Conservation (phyloP, 202 grass and related monocot species). For the Brachypodium distachyon region DNA sequence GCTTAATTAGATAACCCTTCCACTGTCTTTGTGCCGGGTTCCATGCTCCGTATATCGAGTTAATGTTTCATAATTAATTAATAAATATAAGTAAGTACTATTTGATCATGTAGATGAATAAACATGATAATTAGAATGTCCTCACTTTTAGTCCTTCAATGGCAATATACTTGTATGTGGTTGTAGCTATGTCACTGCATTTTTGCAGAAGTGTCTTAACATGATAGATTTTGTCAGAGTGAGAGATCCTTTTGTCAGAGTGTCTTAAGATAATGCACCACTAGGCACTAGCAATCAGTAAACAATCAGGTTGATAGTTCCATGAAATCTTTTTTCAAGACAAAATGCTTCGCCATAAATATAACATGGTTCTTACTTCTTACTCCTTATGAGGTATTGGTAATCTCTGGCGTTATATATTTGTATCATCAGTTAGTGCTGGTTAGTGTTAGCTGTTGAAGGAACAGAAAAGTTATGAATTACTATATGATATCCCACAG, state of each 20-base stretch:
- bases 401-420: neutral
- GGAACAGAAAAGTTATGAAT: neutral
- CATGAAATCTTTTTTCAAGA: too few relatives aligned
- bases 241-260: too few relatives aligned
- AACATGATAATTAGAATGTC: neutral
- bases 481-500: neutral
- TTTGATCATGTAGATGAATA: neutral
- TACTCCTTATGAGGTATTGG: too few relatives aligned
- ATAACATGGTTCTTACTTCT: too few relatives aligned
- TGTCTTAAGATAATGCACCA: too few relatives aligned
- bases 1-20: neutral
- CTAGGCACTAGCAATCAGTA: too few relatives aligned
- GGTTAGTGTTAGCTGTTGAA: neutral
- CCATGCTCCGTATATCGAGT: neutral
- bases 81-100: neutral
- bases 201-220: neutral
- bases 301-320: too few relatives aligned
- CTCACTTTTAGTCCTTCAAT: neutral
- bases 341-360: too few relatives aligned
- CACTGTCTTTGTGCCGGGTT: neutral
- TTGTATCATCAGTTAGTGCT: neutral
- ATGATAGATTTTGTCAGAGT: too few relatives aligned
- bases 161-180: neutral
- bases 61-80: neutral
- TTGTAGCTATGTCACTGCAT: neutral